Base-by-base conservation (phyloP, 306 rosid species). In the Carpinus viminea region DNA sequence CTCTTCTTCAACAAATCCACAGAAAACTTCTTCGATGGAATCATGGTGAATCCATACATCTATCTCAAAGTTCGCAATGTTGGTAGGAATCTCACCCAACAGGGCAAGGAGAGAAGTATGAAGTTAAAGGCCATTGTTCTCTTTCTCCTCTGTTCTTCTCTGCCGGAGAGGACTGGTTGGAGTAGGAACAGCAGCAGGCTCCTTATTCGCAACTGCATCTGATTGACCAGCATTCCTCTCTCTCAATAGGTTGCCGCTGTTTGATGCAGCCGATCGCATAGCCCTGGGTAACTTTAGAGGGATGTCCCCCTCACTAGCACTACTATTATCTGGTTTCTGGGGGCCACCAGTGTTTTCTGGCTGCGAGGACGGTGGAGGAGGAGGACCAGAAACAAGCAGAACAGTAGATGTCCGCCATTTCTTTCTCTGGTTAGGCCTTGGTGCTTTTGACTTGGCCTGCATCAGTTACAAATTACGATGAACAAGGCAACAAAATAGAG, bases 81-180 rank as follows among this genome's bases (percentile, higher is more conserved):
- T 68, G 73, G 36, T 55, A 75, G 36, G 62, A 60, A 76, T 41
- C 28, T 75, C 38, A 66, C 51, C 43, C 34, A 16, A 7, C 69
- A 73, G 46, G 46, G 57, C 41, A 61, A 57, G 71, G 52, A 66
- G 52, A 53, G 68, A 20, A 26, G 18, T 12, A 36, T 21, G 52
- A 74, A 26, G 54, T 83, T 68, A 91, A 48, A 80, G 91, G 80
- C 90, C 87, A 71, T 78, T 74, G 82, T 94, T 92, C 88, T 94
- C 97, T 86, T 94, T 94, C 85, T 94, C 97, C 55, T 89, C 93
- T 28, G 82, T 61, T 79, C 80, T 85, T 59, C 74, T 89, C 24
- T 72, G 85, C 83, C 83, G 76, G 13, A 51, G 65, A 17, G 89
- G 87, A 38, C 87, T 87, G 77, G 90, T 85, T 47, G 87, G 85